Conservation (phyloP, 129 eudicot genomes). For the Smallanthus sonchifolius region DNA sequence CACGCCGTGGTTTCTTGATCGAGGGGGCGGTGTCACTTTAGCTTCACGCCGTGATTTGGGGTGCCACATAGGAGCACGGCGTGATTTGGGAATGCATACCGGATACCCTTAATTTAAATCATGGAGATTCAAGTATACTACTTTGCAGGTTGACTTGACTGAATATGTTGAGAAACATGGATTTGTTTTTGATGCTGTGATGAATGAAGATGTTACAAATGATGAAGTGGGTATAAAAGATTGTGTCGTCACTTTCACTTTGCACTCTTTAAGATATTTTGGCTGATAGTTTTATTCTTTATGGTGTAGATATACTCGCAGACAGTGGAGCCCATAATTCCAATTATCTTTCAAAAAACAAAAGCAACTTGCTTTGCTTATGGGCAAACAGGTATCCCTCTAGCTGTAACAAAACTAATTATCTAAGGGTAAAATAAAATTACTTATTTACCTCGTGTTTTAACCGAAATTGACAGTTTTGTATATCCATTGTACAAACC, state of each 20-base stretch:
- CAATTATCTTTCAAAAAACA: constrained; percentile 62
- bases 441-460: neutral
- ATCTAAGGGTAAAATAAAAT: neutral
- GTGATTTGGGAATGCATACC: no score
- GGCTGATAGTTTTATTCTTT: neutral
- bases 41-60: no score
- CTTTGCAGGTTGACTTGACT: constrained; percentile 66
- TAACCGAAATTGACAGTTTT: neutral
- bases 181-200: constrained; percentile 70
- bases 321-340: constrained; percentile 73
- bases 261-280: neutral
- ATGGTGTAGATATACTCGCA: constrained; percentile 50
- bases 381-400: constrained; percentile 66
- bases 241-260: neutral
- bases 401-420: neutral
- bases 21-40: no score
- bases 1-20: no score
- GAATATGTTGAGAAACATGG: constrained; percentile 74
- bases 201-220: constrained; percentile 58
- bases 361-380: constrained; percentile 92
- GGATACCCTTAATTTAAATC: no score
- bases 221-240: constrained; percentile 42
- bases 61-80: no score
- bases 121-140: neutral
- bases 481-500: neutral